Conservation (phyloP, 73 alveolate species). For the Paraurostyla sp. region DNA sequence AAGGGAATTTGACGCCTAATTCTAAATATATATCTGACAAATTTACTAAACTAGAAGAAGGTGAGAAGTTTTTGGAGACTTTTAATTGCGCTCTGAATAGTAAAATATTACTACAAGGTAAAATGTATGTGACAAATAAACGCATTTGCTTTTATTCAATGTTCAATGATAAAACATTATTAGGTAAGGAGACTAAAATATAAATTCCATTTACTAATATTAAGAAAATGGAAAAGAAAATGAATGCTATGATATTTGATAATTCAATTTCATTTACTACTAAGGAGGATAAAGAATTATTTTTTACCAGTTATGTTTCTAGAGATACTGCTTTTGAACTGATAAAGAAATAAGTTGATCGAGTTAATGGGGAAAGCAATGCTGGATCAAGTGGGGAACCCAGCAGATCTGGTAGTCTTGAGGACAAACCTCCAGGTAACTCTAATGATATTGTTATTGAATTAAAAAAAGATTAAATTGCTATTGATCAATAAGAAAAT, state of each 20-base stretch:
- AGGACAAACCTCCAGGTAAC: neutral
- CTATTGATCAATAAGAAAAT: neutral
- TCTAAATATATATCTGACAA: conserved; percentile 24
- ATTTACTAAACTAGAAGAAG: conserved; percentile 42
- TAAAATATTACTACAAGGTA: conserved; percentile 79
- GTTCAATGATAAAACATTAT: conserved; percentile 81
- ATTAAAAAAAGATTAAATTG: neutral
- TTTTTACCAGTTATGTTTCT: conserved; percentile 68
- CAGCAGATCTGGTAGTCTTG: conserved; percentile 7
- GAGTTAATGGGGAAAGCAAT: neutral
- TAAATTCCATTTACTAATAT: conserved; percentile 72
- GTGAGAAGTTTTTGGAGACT: conserved; percentile 65
- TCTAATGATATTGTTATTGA: neutral
- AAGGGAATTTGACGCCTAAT: neutral
- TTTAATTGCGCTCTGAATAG: conserved; percentile 72
- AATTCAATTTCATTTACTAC: conserved; percentile 71
- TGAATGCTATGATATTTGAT: conserved; percentile 71
- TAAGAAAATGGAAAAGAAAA: conserved; percentile 50
- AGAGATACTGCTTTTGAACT: conserved; percentile 64
- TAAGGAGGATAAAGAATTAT: conserved; percentile 64
- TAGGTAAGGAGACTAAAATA: conserved; percentile 79
- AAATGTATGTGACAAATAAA: conserved; percentile 75
- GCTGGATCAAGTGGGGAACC: neutral
- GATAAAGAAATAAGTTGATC: conserved; percentile 28
- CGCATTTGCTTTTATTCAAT: conserved; percentile 79